Percentiles rank a stretch among this genome's conserved stretches.
Conservation (phyloP, 2,329 filamentous ascomycete genomes). For the Arachnopeziza araneosa region DNA sequence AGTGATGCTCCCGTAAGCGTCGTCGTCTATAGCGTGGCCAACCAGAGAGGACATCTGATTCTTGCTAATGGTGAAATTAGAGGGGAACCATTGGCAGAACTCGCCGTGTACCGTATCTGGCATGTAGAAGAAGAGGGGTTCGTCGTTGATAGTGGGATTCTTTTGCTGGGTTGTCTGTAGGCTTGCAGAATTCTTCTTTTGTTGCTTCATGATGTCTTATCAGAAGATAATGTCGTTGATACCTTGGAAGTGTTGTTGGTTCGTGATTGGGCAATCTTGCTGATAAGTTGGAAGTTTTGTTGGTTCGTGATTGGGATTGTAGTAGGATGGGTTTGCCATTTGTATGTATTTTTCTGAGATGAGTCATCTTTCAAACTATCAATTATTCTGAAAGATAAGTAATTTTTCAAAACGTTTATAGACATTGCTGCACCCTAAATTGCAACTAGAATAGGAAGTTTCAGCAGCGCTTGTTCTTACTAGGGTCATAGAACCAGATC, state of each 20-base stretch:
- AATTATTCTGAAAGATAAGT: too few species aligned
- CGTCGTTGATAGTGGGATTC: not conserved
- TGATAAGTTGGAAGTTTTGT: not conserved
- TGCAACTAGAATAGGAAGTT: too few species aligned
- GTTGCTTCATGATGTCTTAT: constrained; percentile 4
- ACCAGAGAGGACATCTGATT: not conserved
- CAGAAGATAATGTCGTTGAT: constrained; percentile 3
- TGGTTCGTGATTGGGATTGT: not conserved
- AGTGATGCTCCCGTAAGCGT: constrained; percentile 17
- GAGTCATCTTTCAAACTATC: not conserved
- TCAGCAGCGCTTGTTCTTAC: too few species aligned
- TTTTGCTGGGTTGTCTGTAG: not conserved
- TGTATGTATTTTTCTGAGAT: not conserved
- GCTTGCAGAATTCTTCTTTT: constrained; percentile 1
- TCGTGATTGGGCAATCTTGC: not conserved
- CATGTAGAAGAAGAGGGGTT: constrained; percentile 30
- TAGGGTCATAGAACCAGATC: too few species aligned
- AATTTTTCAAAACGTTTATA: too few species aligned
- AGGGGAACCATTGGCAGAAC: constrained; percentile 34
- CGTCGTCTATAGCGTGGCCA: constrained; percentile 9
- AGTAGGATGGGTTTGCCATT: not conserved
- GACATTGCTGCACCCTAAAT: too few species aligned
- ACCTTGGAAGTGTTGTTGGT: not conserved
- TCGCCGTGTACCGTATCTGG: constrained; percentile 29
- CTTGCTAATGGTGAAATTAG: constrained; percentile 25